Evolutionary conservation across 1,139 yeast species (phyloP), one percentile per base, ranked within the genome.

Genomic region (Yamadazyma atlantica): DNA sequence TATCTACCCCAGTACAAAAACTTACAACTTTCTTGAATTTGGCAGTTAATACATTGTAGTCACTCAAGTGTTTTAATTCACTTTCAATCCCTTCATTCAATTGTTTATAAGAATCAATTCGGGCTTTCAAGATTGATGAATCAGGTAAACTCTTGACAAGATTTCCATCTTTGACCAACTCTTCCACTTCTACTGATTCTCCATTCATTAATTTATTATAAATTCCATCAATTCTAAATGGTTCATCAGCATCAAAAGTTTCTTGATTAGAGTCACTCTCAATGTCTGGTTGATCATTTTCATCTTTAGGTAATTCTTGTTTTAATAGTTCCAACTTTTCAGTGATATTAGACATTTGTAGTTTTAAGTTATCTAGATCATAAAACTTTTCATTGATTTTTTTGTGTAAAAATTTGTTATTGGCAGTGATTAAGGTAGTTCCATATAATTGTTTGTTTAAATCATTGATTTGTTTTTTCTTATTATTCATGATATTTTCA

Each of bases 1-100:
- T 60, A 33, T 81, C 87, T 18, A 89, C 94, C 15, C 94, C 92
- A 3, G 96, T 85, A 65, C 97, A 90, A 40, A 88, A 71, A 32
- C 96, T 82, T 28, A 92, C 92, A 16, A 92, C 96, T 51, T 86
- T 77, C 53, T 94, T 81, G 64, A 89, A 92, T 58, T 90, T 90
- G 25, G 80, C 73, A 43, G 95, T 96, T 40, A 90, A 69, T 45
- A 77, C 83, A 28, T 78, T 72, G 40, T 82, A 71, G 38, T 72
- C 71, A 32, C 65, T 59, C 43, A 87, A 66, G n/a, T 45, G 42
- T 32, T 62, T 65, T 35, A 66, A 62, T 51, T 86, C 89, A 48
- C 78, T 78, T 45, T 78, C 79, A 24, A 63, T 46, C 12, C 46
- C 53, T 2, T 43, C 38, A 43, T 63, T 63, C 12, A 62, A 48